These are phyloP conservation scores for Backusella macrospora DNA, from an alignment of 192 early-diverging fungal genomes.

Conservation along the genomic window DNA sequence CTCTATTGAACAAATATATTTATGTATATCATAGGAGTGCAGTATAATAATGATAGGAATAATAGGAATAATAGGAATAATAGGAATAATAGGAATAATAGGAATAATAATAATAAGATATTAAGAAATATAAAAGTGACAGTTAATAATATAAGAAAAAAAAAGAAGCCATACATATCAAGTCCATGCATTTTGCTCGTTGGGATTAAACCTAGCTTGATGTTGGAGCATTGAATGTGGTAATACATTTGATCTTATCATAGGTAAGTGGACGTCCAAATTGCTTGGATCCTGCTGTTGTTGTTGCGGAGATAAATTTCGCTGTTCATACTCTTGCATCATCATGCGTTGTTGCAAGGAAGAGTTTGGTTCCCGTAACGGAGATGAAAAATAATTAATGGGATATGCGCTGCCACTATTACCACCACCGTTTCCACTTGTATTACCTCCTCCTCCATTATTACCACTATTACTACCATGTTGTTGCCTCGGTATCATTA, in stretches of 20 bases:
- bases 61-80: no score
- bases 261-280: not conserved
- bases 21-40: not conserved
- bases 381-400: constrained; percentile 6
- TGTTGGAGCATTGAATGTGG: constrained; percentile 4
- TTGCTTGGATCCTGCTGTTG: constrained; percentile 8
- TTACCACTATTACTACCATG: not conserved
- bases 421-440: not conserved
- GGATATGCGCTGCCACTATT: not conserved
- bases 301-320: constrained; percentile 12
- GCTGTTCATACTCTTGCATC: constrained; percentile 14
- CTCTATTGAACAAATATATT: not conserved
- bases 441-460: not conserved
- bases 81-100: not conserved
- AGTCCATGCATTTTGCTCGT: constrained; percentile 4
- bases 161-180: not conserved
- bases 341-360: constrained; percentile 4
- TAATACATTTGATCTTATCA: not conserved
- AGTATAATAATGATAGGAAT: not conserved
- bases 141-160: constrained; percentile 9
- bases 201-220: not conserved
- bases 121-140: constrained; percentile 1
- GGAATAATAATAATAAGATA: not conserved
- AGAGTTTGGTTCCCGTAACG: not conserved
- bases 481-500: constrained; percentile 5